Conservation (phyloP, 2,329 filamentous ascomycete genomes). For the Pestalotiopsis sp. region DNA sequence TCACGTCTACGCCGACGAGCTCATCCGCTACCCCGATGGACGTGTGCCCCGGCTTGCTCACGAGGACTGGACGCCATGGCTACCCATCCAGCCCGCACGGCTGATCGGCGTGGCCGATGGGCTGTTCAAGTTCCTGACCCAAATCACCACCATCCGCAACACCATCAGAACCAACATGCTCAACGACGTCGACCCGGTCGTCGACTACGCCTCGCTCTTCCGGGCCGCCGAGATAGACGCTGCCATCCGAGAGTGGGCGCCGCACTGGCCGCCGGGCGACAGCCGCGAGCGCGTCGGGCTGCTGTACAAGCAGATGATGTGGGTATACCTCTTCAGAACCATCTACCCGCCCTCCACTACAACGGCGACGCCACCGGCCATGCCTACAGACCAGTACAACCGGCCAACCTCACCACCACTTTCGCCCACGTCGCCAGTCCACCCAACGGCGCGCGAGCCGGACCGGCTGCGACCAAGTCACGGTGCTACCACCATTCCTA, state of each 20-base stretch:
- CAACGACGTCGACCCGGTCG: constrained; percentile 64
- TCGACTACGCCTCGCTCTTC: constrained; percentile 74
- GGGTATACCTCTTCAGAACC: constrained; percentile 65
- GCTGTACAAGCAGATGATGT: constrained; percentile 69
- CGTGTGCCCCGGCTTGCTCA: constrained; percentile 40
- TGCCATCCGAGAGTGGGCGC: constrained; percentile 75
- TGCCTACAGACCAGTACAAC: constrained; percentile 16
- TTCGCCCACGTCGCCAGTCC: constrained; percentile 22
- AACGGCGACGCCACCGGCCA: constrained; percentile 16
- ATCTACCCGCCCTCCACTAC: constrained; percentile 55
- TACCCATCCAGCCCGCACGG: constrained; percentile 50
- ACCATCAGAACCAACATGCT: constrained; percentile 71
- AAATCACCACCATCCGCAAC: constrained; percentile 79
- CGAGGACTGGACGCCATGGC: constrained; percentile 46
- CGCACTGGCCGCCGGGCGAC: constrained; percentile 61
- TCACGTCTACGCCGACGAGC: constrained; percentile 69
- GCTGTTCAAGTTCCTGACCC: constrained; percentile 76
- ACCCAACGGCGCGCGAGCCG: constrained; percentile 16
- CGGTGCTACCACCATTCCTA: not conserved
- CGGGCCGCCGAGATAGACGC: constrained; percentile 76
- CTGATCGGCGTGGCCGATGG: constrained; percentile 83
- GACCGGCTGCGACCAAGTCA: constrained; percentile 31
- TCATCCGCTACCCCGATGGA: constrained; percentile 53
- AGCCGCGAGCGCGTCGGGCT: constrained; percentile 58
- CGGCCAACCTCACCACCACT: constrained; percentile 21